Evolutionary conservation across 352 stramenopile genomes (phyloP).

Genomic region (Phytophthora sp.): DNA sequence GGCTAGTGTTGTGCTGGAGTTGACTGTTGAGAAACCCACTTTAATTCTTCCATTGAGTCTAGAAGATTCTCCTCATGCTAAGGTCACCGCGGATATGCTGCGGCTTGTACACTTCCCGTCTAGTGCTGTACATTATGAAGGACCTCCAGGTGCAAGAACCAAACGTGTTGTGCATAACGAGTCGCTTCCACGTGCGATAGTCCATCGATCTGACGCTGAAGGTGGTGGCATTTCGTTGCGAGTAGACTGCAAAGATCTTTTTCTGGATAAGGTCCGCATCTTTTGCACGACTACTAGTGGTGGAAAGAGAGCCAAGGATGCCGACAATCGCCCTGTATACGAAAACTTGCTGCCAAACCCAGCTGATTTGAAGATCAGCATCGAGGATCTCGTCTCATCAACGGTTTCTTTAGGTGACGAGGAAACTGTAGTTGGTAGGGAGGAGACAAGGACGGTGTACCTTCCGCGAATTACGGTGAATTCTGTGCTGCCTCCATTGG

Average conservation of each 20-base stretch:
- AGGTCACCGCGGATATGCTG: constrained; percentile 61
- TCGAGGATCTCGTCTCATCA: constrained; percentile 71
- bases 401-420: constrained; percentile 44
- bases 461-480: constrained; percentile 76
- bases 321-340: constrained; percentile 22
- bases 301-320: constrained; percentile 6
- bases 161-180: constrained; percentile 40
- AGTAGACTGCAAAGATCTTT: constrained; percentile 49
- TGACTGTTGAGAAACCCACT: constrained; percentile 63
- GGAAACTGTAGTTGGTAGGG: constrained; percentile 6
- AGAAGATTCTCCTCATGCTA: constrained; percentile 56
- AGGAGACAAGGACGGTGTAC: constrained; percentile 20
- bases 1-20: constrained; percentile 53
- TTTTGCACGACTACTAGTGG: constrained; percentile 33
- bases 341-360: constrained; percentile 44
- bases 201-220: constrained; percentile 9
- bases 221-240: constrained; percentile 28
- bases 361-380: constrained; percentile 62
- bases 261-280: constrained; percentile 62
- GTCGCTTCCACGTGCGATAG: constrained; percentile 12
- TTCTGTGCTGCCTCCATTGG: constrained; percentile 37
- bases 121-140: constrained; percentile 59
- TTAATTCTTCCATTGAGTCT: constrained; percentile 71
- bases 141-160: constrained; percentile 33
- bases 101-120: constrained; percentile 66